Base-by-base conservation (phyloP, 768 basidiomycete genomes). In the Tubosaeta sp. region DNA sequence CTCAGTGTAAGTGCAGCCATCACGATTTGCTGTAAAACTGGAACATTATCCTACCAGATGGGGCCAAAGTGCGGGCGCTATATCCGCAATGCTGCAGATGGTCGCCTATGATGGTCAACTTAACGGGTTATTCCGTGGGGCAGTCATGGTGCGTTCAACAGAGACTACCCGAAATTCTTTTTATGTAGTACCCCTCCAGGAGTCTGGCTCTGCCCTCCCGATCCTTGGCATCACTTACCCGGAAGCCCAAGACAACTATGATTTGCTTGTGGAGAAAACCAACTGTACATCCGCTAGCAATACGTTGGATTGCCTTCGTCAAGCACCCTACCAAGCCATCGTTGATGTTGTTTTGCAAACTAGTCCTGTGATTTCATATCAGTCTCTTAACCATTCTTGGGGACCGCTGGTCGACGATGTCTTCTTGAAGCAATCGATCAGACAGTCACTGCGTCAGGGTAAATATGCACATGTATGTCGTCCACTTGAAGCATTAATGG, bases 391-490 rank as follows among this genome's bases (percentile, higher is more conserved):
- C 25, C 16, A 2, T 11, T 51, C 59, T 1, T 63, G 61, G 57
- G 1, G 4, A 1, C 59, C 61, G 2, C 26, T 52, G 4, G 50
- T 58, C 27, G 53, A 51, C 9, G 49, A 53, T 6, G 33, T 50
- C 63, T 70, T 77, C 52, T 46, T 78, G 16, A 60, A 54, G 13
- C 65, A 67, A 13, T 59, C 67, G 35, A 70, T 70, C n/a, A 29
- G 37, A 33, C 37, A 31, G 26, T 38, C 26, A 8, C 5, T 48
- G 26, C 5, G 26, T n/a, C 26, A 39, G 37, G 46, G 46, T n/a
- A 35, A 46, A 25, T 46, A 46, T 26, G 46, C 47, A 39, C 26
- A 11, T 12, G 47, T 48, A 29, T 5, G 37, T 39, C 13, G 25
- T 13, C 14, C 19, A 7, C 11, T 19, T n/a, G 4, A 7, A 7